A percentile compares a stretch with the other conserved stretches of the same genome.
phyloP scores from a whole-genome alignment of 176 grass and related monocot genomes.

The Rhynchospora tenuis region DNA sequence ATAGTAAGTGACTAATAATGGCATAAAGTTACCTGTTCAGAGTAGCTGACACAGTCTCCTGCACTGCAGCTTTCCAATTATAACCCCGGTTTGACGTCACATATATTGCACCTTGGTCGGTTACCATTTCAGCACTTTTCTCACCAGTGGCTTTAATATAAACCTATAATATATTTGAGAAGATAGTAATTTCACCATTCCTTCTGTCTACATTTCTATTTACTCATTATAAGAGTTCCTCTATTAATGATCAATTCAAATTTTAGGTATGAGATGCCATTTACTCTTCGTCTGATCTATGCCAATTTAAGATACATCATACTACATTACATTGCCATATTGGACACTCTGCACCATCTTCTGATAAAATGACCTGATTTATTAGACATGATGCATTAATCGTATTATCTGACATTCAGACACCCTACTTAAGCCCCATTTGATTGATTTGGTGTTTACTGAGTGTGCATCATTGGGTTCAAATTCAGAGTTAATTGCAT shows the following conservation, averaged over 20 bases:
- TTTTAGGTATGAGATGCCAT: background rate
- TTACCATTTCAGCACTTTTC: constrained; percentile 96
- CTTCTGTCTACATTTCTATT: background rate
- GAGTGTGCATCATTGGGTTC: background rate
- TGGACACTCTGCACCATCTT: background rate
- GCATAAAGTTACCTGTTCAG: constrained; percentile 62
- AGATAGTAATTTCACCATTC: background rate
- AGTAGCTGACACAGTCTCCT: constrained; percentile 92
- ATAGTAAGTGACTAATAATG: background rate
- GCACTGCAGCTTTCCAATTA: constrained; percentile 99
- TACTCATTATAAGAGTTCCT: background rate
- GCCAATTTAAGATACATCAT: background rate
- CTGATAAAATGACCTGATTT: background rate
- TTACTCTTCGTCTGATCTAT: background rate
- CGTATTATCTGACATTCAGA: background rate
- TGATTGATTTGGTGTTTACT: background rate
- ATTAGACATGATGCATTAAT: background rate
- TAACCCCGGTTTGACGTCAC: constrained; percentile 96
- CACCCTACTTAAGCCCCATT: background rate
- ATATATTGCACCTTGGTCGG: constrained; percentile 91
- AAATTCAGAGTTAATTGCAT: background rate
- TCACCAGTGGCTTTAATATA: constrained; percentile 93
- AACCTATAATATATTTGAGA: constrained; percentile 34
- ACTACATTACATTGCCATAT: background rate
- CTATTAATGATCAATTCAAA: background rate